Base-by-base conservation (phyloP, 257 asterid species). In the Anisodus acutangulus region DNA sequence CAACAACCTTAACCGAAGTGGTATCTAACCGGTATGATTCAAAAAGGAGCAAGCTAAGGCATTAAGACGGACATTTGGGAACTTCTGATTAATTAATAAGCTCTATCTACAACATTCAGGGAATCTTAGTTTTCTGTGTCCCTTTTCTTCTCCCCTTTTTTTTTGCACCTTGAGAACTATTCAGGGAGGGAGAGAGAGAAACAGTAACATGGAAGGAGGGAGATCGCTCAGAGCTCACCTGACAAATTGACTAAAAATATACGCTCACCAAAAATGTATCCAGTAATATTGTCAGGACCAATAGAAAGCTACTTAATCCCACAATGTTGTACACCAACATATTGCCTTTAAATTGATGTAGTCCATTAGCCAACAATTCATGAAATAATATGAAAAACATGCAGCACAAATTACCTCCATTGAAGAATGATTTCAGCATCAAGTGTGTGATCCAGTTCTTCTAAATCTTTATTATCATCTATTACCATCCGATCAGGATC, bases 381-480 rank as follows among this genome's bases (percentile, higher is more conserved):
- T 63, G 47, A 66, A 49, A 82, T 22, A 31, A 81, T 47, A 81
- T 19, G 22, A 4, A 0, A 80, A 19, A 84, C 54, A 26, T 82
- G 60, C 63, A 76, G 60, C 79, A 72, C 47, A 70, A 66, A 47
- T 54, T 87, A 96, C 99, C 99, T 95, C 99, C 99, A 96, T 80
- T 94, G 99, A 88, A 96, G 88, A 85, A 96, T 92, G 86, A 92
- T 90, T 72, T 94, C 98, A 88, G 90, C 88, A 88, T 94, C 98
- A 82, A 96, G 99, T 82, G 91, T 97, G 71, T 89, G 92, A 83
- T 96, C 99, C 87, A 96, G 92, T 90, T 93, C 94, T 85, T 91
- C 95, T 64, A 96, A 91, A 81, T 96, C 98, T 86, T 92, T 83
- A 80, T 92, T 91, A 89, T 93, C 98, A 86, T 93, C 97, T 88